phyloP scores from a whole-genome alignment of 1,284 basidiomycete species.

The Inonotus obliquus region DNA sequence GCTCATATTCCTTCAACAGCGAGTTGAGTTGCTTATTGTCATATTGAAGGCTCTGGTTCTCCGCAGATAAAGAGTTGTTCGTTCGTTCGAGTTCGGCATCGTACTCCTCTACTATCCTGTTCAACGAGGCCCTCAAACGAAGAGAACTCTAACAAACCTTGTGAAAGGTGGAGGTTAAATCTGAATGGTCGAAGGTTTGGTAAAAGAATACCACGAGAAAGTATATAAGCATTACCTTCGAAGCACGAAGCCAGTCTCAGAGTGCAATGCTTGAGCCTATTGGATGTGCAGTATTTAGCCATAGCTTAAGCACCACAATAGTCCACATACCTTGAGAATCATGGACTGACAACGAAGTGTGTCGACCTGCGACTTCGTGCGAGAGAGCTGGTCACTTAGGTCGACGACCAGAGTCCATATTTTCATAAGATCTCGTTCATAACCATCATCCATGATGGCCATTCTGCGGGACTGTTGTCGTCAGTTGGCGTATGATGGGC shows the following conservation, averaged over 20 bases:
- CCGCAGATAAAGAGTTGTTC: conserved; percentile 75
- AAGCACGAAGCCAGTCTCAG: conserved; percentile 88
- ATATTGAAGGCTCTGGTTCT: conserved; percentile 85
- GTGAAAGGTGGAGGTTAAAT: conserved; percentile 88
- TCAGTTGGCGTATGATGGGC: background rate
- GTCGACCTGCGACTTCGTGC: conserved; percentile 63
- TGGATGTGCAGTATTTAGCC: conserved; percentile 9
- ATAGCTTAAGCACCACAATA: background rate
- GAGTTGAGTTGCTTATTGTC: conserved; percentile 94
- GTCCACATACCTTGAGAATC: conserved; percentile 67
- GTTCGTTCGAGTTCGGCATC: conserved; percentile 90
- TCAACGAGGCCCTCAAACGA: background rate
- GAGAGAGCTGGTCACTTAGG: conserved; percentile 78
- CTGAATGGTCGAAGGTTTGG: conserved; percentile 28
- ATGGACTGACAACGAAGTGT: conserved; percentile 61
- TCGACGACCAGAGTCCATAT: conserved; percentile 76
- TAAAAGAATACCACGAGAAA: background rate
- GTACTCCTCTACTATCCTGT: conserved; percentile 69
- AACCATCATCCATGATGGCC: conserved; percentile 36
- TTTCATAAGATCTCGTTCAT: conserved; percentile 56
- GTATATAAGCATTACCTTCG: conserved; percentile 46
- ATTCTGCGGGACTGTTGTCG: conserved; percentile 27
- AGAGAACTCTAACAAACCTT: conserved; percentile 51
- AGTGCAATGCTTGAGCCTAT: conserved; percentile 61
- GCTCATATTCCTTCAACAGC: conserved; percentile 94